A percentile compares a stretch with the other conserved stretches of the same genome.
These are phyloP conservation scores for Pyrenophora seminiperda DNA, from an alignment of 2,329 filamentous ascomycete genomes.

Conservation along the genomic window DNA sequence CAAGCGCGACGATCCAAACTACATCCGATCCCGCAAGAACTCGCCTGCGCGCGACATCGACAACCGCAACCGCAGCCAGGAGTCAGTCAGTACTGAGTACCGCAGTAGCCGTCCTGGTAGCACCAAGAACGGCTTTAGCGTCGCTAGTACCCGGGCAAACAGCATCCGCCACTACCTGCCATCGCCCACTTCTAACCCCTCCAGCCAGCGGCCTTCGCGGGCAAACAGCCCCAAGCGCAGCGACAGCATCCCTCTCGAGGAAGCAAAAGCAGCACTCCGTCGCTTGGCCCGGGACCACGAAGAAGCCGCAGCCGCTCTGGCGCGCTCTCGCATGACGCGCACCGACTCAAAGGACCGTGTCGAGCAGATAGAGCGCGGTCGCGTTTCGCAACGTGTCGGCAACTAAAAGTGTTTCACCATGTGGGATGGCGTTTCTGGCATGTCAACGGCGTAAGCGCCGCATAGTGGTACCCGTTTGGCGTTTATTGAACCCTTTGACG, in stretches of 20 bases:
- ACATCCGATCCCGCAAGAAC: constrained; percentile 29
- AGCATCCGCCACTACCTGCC: constrained; percentile 34
- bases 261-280: constrained; percentile 34
- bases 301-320: constrained; percentile 27
- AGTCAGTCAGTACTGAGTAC: constrained; percentile 39
- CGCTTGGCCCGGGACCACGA: constrained; percentile 38
- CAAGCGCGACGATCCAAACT: constrained; percentile 47
- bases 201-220: constrained; percentile 32
- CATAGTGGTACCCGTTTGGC: background rate
- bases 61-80: constrained; percentile 29
- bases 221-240: constrained; percentile 37
- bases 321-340: constrained; percentile 15
- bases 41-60: constrained; percentile 30
- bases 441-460: background rate
- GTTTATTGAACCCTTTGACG: background rate
- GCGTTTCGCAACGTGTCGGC: constrained; percentile 20
- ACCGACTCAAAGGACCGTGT: constrained; percentile 18
- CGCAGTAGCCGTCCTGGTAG: constrained; percentile 31
- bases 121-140: constrained; percentile 32
- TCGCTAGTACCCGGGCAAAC: constrained; percentile 35
- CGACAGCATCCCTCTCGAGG: constrained; percentile 37
- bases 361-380: constrained; percentile 28
- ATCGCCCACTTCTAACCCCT: constrained; percentile 23
- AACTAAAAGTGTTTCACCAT: constrained; percentile 13
- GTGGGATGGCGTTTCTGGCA: constrained; percentile 2